Evolutionary conservation across 2,329 filamentous ascomycete genomes (phyloP).

Genomic region (Epichloe gansuensis): DNA sequence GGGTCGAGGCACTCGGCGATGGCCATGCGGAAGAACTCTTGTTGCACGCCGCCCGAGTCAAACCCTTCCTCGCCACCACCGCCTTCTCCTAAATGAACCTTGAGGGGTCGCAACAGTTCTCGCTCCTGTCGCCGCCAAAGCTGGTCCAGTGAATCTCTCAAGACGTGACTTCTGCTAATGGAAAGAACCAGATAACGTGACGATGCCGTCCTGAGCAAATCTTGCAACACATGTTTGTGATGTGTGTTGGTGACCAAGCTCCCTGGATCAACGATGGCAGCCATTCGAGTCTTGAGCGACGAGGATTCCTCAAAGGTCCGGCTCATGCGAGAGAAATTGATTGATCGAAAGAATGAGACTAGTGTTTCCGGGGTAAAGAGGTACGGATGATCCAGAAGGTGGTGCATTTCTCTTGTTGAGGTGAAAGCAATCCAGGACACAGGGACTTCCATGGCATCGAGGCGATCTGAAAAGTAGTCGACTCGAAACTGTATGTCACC

Average conservation of each 20-base stretch:
- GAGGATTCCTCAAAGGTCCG: conserved; percentile 60
- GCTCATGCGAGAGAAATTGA: conserved; percentile 83
- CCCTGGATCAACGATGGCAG: conserved; percentile 40
- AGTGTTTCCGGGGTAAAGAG: conserved; percentile 63
- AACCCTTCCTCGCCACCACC: conserved; percentile 78
- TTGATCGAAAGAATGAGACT: conserved; percentile 73
- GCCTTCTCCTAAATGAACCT: conserved; percentile 75
- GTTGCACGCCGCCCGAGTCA: conserved; percentile 89
- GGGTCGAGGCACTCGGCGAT: conserved; percentile 71
- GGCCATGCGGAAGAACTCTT: conserved; percentile 85
- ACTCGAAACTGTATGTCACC: conserved; percentile 60
- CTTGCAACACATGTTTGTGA: conserved; percentile 49
- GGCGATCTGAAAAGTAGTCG: conserved; percentile 61
- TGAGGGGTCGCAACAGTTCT: conserved; percentile 74
- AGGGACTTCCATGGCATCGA: conserved; percentile 66
- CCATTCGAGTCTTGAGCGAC: conserved; percentile 43
- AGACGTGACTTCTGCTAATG: conserved; percentile 53
- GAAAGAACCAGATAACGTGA: conserved; percentile 60
- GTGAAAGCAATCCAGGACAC: conserved; percentile 55
- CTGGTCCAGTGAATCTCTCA: conserved; percentile 71
- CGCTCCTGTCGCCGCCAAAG: conserved; percentile 76
- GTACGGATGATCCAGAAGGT: conserved; percentile 71
- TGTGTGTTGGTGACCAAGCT: conserved; percentile 43
- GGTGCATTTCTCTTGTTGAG: conserved; percentile 50
- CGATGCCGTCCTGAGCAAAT: conserved; percentile 53